phyloP scores from a whole-genome alignment of 2,329 filamentous ascomycete genomes.

The Trichoderma atroviride region DNA sequence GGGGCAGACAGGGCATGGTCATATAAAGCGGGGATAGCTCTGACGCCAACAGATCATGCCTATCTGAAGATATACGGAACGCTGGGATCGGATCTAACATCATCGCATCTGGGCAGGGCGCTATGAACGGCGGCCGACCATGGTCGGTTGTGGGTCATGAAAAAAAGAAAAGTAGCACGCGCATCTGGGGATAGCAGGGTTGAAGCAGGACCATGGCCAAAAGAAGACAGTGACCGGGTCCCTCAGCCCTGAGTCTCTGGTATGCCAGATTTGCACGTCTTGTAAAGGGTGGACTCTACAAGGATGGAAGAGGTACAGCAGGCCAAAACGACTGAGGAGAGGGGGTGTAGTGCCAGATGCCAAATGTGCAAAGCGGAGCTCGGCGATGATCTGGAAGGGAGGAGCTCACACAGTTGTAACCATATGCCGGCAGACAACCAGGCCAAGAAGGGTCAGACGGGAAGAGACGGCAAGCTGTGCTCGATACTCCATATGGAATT shows the following conservation, averaged over 20 bases:
- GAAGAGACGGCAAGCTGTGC: constrained; percentile 7
- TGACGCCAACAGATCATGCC: constrained; percentile 20
- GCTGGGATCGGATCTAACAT: constrained; percentile 24
- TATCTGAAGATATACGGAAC: constrained; percentile 12
- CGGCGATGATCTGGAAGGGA: constrained; percentile 11
- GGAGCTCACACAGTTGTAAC: not conserved
- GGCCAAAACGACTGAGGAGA: constrained; percentile 3
- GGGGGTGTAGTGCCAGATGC: constrained; percentile 20
- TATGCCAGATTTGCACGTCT: constrained; percentile 30
- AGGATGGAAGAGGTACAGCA: constrained; percentile 14
- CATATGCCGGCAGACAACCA: not conserved
- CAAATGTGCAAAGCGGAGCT: constrained; percentile 21
- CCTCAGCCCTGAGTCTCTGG: constrained; percentile 26
- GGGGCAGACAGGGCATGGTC: constrained; percentile 2
- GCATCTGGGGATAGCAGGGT: constrained; percentile 29
- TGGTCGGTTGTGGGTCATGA: constrained; percentile 20
- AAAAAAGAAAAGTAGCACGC: constrained; percentile 26
- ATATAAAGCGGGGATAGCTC: constrained; percentile 18
- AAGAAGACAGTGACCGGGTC: not conserved
- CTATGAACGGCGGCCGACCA: constrained; percentile 23
- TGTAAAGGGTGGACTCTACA: constrained; percentile 17
- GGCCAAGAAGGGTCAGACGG: not conserved
- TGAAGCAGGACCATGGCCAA: constrained; percentile 18
- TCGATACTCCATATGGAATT: not conserved
- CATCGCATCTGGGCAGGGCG: constrained; percentile 17